Percentiles rank a stretch among this genome's conserved stretches.
Conservation (phyloP, 345 rosid genomes). For the Rhodomyrtus tomentosa region DNA sequence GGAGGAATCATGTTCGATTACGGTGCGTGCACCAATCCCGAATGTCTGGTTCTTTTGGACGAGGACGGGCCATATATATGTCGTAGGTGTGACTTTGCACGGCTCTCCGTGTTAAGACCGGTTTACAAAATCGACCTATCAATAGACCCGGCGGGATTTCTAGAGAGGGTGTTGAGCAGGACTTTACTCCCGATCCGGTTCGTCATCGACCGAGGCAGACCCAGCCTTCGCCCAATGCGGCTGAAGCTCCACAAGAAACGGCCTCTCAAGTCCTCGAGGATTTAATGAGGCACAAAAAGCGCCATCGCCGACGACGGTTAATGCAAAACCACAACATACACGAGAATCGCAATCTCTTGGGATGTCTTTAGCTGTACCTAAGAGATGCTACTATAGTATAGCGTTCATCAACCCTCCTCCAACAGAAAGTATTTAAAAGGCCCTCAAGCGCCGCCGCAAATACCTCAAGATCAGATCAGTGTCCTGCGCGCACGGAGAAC, state of each 20-base stretch:
- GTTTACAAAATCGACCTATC: not conserved
- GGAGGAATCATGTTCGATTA: not conserved
- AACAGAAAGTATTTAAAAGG: not conserved
- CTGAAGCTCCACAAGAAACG: too few relatives aligned
- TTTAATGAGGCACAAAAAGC: too few relatives aligned
- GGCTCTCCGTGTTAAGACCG: not conserved
- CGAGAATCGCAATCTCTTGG: not conserved
- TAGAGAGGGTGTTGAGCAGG: not conserved
- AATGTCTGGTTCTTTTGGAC: not conserved
- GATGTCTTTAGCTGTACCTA: not conserved
- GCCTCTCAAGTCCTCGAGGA: too few relatives aligned
- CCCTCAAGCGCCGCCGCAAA: not conserved
- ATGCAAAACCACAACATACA: not conserved
- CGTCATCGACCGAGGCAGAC: not conserved
- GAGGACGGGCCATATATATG: not conserved
- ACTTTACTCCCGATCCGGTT: not conserved
- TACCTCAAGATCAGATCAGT: not conserved
- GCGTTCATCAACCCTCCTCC: not conserved
- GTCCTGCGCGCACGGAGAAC: not conserved
- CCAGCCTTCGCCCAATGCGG: not conserved
- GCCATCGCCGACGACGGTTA: too few relatives aligned
- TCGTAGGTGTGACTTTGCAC: not conserved
- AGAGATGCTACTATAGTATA: not conserved
- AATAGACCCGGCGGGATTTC: not conserved
- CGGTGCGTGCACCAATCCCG: not conserved